Evolutionary conservation across 2,329 filamentous ascomycete genomes (phyloP).

Genomic region (Fusarium albosuccineum): DNA sequence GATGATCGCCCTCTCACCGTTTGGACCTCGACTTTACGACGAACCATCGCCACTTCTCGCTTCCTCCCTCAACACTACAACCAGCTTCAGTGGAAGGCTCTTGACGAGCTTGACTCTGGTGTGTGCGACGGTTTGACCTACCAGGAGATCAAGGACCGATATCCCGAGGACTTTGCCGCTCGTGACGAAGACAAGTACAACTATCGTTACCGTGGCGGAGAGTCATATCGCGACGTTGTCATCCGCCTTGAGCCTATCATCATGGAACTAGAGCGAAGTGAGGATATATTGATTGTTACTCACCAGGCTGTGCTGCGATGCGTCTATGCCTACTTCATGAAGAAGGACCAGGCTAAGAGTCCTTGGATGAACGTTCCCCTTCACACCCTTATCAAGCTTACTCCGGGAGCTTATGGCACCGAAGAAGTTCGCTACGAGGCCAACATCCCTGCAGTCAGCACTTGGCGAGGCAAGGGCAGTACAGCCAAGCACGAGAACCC

Average conservation of each 20-base stretch:
- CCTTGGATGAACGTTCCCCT: constrained; percentile 99
- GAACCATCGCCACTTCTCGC: constrained; percentile 91
- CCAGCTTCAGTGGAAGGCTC: constrained; percentile 97
- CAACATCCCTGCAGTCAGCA: constrained; percentile 95
- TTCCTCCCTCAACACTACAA: constrained; percentile 87
- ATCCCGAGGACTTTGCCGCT: constrained; percentile 93
- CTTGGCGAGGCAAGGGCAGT: constrained; percentile 94
- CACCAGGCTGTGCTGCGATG: constrained; percentile 97
- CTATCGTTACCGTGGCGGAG: constrained; percentile 96
- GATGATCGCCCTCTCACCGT: constrained; percentile 72
- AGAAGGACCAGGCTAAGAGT: constrained; percentile 90
- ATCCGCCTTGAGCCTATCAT: constrained; percentile 99
- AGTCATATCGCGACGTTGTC: constrained; percentile 96
- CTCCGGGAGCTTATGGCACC: constrained; percentile 92
- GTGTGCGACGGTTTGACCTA: constrained; percentile 98
- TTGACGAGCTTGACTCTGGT: constrained; percentile 96
- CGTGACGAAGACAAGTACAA: constrained; percentile 99
- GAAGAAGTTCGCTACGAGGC: constrained; percentile 89
- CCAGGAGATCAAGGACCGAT: constrained; percentile 90
- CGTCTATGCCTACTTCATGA: constrained; percentile 99
- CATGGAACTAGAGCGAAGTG: constrained; percentile 96
- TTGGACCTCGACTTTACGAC: constrained; percentile 75
- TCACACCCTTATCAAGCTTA: constrained; percentile 96
- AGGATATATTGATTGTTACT: constrained; percentile 98
- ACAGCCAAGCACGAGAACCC: constrained; percentile 88